phyloP scores from a whole-genome alignment of 495 filamentous ascomycete species.

The Rostrohypoxylon terebratum region DNA sequence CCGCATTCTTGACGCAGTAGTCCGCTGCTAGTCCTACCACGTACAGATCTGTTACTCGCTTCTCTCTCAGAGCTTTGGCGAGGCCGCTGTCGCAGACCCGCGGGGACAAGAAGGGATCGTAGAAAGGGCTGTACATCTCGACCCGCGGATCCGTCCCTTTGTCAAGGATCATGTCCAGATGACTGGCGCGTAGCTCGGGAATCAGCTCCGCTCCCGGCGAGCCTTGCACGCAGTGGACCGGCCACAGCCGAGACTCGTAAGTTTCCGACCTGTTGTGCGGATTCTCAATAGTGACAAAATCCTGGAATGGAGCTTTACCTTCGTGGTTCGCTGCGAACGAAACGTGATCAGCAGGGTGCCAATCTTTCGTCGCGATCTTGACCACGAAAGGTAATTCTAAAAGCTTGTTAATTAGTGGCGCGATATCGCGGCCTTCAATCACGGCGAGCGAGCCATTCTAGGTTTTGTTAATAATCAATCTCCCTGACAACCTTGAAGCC shows the following conservation, averaged over 20 bases:
- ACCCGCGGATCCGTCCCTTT: conserved; percentile 80
- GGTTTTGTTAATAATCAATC: conserved; percentile 19
- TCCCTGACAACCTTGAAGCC: not conserved
- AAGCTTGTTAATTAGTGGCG: conserved; percentile 78
- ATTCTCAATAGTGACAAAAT: conserved; percentile 72
- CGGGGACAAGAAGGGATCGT: conserved; percentile 70
- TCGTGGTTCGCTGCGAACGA: conserved; percentile 89
- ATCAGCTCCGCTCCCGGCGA: conserved; percentile 80
- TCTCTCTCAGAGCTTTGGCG: conserved; percentile 63
- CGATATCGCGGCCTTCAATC: conserved; percentile 73
- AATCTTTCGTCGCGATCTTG: conserved; percentile 89
- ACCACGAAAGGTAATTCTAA: conserved; percentile 76
- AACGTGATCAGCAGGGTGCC: conserved; percentile 84
- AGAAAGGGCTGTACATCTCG: conserved; percentile 95
- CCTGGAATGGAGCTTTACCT: conserved; percentile 73
- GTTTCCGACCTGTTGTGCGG: conserved; percentile 71
- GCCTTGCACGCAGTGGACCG: conserved; percentile 84
- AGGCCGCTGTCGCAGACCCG: conserved; percentile 72
- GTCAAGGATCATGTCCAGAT: conserved; percentile 72
- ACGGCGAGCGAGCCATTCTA: conserved; percentile 89
- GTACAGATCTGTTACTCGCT: conserved; percentile 78
- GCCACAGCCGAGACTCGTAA: conserved; percentile 83
- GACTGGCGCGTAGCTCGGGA: conserved; percentile 72
- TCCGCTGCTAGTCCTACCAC: conserved; percentile 88
- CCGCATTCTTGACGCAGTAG: conserved; percentile 87